Percentiles rank a stretch among this genome's conserved stretches.
Evolutionary conservation across 441 rosid genomes (phyloP).

Genomic region (Iberis amara): DNA sequence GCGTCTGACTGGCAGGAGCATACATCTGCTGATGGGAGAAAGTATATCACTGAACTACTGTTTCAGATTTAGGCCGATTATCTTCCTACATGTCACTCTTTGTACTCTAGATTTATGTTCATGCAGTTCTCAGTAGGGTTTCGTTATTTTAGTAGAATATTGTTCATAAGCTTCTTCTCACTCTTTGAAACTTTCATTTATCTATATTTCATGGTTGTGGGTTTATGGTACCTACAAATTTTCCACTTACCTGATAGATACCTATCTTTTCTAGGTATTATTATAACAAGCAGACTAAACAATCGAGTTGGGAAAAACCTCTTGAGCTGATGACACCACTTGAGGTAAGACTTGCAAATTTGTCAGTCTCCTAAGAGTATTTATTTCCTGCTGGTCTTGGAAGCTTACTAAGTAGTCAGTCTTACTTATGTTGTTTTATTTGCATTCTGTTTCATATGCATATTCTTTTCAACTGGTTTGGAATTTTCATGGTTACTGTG

Average conservation of each 20-base stretch:
- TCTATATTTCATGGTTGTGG: constrained; percentile 13
- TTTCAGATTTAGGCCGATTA: constrained; percentile 7
- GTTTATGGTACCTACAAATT: not conserved
- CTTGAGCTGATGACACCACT: constrained; percentile 89
- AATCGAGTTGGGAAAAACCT: constrained; percentile 98
- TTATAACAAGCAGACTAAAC: constrained; percentile 85
- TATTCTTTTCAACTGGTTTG: constrained; percentile 38
- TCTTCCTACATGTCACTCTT: constrained; percentile 2
- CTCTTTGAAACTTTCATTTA: constrained; percentile 1
- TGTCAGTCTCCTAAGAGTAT: constrained; percentile 12
- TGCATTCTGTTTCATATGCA: not conserved
- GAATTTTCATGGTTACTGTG: constrained; percentile 44
- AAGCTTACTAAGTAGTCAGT: not conserved
- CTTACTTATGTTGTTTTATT: too few species aligned
- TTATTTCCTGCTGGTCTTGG: not conserved
- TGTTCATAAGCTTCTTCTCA: not conserved
- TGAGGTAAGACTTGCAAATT: constrained; percentile 60
- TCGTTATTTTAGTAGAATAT: constrained; percentile 11
- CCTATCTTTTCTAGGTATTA: constrained; percentile 59
- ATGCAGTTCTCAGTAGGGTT: constrained; percentile 1
- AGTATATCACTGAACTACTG: constrained; percentile 41
- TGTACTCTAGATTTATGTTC: constrained; percentile 4
- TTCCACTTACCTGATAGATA: constrained; percentile 11
- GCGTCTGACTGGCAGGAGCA: constrained; percentile 96
- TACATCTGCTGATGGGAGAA: constrained; percentile 77